Percentiles rank a stretch among this genome's conserved stretches.
Evolutionary conservation across 1,284 basidiomycete genomes (phyloP).

Genomic region (Cerrena zonata): DNA sequence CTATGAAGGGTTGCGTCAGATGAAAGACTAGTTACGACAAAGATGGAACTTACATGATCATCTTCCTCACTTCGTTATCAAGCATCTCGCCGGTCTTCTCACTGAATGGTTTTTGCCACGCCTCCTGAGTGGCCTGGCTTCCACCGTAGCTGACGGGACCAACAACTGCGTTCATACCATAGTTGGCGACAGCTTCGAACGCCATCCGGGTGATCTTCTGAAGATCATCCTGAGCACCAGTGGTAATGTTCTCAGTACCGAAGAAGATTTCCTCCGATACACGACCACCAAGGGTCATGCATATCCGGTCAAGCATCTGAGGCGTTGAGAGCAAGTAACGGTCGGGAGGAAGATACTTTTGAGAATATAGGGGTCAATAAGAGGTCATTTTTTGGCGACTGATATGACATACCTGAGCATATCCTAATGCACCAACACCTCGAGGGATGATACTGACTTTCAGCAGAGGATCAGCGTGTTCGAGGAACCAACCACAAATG

Average conservation of each 20-base stretch:
- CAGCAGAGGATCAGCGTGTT: conserved; percentile 92
- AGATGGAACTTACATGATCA: conserved; percentile 66
- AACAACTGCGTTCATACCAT: conserved; percentile 93
- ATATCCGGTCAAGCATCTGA: conserved; percentile 92
- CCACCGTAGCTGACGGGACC: conserved; percentile 95
- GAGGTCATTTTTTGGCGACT: conserved; percentile 9
- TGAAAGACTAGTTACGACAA: neutral
- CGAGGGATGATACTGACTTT: conserved; percentile 99
- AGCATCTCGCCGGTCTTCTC: conserved; percentile 95
- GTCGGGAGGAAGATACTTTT: conserved; percentile 91
- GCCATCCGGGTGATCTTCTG: conserved; percentile 98
- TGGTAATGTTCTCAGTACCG: conserved; percentile 86
- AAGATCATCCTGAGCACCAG: conserved; percentile 94
- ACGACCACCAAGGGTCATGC: conserved; percentile 98
- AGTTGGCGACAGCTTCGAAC: conserved; percentile 89
- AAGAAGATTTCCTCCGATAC: conserved; percentile 99
- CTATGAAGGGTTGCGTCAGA: conserved; percentile 28
- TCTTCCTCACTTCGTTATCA: conserved; percentile 88
- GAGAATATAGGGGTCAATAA: no score
- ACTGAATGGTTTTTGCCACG: conserved; percentile 95
- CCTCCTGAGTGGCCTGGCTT: conserved; percentile 75
- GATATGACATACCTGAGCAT: conserved; percentile 70
- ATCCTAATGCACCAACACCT: conserved; percentile 92
- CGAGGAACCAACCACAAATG: conserved; percentile 96
- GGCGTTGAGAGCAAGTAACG: conserved; percentile 93